Evolutionary conservation across 441 rosid genomes (phyloP).

Genomic region (Eutrema salsugineum): DNA sequence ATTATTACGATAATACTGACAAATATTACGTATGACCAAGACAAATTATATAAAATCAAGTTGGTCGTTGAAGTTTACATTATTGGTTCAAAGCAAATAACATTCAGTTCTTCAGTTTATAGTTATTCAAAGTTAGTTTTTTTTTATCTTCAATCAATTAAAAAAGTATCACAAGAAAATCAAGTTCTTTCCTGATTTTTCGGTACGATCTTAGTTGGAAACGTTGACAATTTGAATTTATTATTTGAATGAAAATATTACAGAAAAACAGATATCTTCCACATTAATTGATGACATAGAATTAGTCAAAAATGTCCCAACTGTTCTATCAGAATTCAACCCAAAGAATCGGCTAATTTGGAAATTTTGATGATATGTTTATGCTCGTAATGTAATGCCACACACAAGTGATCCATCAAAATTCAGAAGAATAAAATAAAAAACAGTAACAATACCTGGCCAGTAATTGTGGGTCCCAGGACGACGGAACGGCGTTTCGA

Average conservation of each 20-base stretch:
- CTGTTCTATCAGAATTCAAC: constrained; percentile 14
- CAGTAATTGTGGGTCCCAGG: constrained; percentile 73
- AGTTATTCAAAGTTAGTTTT: constrained; percentile 7
- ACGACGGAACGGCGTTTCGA: constrained; percentile 61
- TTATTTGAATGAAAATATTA: background rate
- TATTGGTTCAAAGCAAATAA: constrained; percentile 9
- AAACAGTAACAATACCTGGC: constrained; percentile 48
- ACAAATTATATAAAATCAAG: background rate
- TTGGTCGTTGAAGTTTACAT: background rate
- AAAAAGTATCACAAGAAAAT: background rate
- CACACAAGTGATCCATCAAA: background rate
- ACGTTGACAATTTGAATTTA: constrained; percentile 22
- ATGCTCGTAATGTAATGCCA: background rate
- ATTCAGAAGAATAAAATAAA: background rate
- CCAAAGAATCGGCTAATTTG: background rate
- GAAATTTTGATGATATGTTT: background rate
- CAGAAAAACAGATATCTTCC: background rate
- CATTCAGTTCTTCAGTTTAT: background rate
- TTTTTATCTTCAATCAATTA: background rate
- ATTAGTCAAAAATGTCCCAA: constrained; percentile 19
- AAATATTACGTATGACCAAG: background rate
- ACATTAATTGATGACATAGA: constrained; percentile 2
- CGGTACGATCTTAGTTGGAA: constrained; percentile 22
- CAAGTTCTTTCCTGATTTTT: background rate
- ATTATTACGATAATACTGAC: background rate